These are phyloP conservation scores for Uronychia setigera DNA, from an alignment of 73 alveolate species.

Conservation along the genomic window DNA sequence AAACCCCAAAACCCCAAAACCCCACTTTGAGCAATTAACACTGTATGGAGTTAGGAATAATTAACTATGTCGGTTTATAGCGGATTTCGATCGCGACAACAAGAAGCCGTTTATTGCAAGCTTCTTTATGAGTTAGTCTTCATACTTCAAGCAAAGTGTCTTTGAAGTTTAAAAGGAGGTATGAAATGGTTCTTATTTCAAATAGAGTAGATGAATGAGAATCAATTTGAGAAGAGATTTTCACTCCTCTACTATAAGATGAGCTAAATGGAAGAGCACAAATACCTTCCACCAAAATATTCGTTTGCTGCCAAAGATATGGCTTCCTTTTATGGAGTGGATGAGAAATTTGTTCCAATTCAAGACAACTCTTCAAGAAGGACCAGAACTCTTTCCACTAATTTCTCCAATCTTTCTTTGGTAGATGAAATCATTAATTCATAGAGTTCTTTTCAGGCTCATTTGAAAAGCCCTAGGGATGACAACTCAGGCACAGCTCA, in stretches of 20 bases:
- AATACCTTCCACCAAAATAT: slow-evolving; percentile 49
- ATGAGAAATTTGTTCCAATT: not conserved
- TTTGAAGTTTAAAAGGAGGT: too few relatives aligned
- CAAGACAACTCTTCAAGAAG: not conserved
- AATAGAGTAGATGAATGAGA: not conserved
- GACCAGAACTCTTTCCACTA: not conserved
- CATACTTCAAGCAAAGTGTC: too few relatives aligned
- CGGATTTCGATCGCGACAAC: too few relatives aligned
- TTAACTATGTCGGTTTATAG: too few relatives aligned
- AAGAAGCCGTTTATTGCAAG: too few relatives aligned
- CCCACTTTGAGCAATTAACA: too few relatives aligned
- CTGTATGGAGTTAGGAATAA: too few relatives aligned
- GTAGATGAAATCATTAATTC: too few relatives aligned
- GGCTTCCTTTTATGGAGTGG: not conserved
- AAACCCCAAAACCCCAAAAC: too few relatives aligned
- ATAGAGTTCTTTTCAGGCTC: not conserved
- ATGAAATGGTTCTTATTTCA: too few relatives aligned
- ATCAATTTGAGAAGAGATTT: not conserved
- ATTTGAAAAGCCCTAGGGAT: not conserved
- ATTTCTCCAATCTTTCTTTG: not conserved
- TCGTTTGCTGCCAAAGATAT: slow-evolving; percentile 45
- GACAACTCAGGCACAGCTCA: not conserved
- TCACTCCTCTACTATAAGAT: not conserved
- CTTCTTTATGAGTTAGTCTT: too few relatives aligned
- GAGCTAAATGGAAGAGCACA: slow-evolving; percentile 32